Evolutionary conservation across 2,329 filamentous ascomycete species (phyloP), one percentile per base, ranked within the genome.

Genomic region (Ciborinia camelliae): DNA sequence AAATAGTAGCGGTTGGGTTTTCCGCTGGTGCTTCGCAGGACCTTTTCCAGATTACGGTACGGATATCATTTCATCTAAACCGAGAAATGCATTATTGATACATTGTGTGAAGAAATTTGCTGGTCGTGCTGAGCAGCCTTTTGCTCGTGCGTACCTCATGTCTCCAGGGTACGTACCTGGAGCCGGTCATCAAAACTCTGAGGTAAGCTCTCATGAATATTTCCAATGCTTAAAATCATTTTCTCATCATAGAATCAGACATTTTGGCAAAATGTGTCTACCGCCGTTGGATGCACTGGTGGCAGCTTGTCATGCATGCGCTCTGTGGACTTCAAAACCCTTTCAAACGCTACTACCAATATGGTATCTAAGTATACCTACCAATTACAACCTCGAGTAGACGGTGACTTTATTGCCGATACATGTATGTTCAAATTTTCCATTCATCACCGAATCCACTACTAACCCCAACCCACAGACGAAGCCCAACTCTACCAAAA

Each of bases 1-100:
- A 73, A 1, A 78, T 83, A 8, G 81, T 78, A 2, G 80, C 79
- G 2, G 79, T 80, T 76, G 82, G 81, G 4, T 79, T 82, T 67
- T 82, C 79, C n/a, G 81, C 81, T 3, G 81, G 82, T 4, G 82
- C 63, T 48, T 68, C 68, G 48, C 78, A 79, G 10, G 76, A 79
- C 30, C 43, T 72, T 28, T 76, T 76, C 67, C 73, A 75, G 50
- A 66, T 75, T 39, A 75, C 73, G 10, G 67, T 58, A 58, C 7
- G 28, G 35, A 20, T 12, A 8, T 47, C 4, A 35, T 32, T 1
- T 23, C 4, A 7, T 20, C 0, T 8, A 23, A 35, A 6, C 14
- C 4, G 9, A 18, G 8, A 20, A 7, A 26, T 14, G 4, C 32
- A 35, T 20, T 0, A 20, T 47, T 37, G 12, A 35, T 18, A 35